Evolutionary conservation across 2,329 filamentous ascomycete genomes (phyloP).

Genomic region (Geosmithia morbida): DNA sequence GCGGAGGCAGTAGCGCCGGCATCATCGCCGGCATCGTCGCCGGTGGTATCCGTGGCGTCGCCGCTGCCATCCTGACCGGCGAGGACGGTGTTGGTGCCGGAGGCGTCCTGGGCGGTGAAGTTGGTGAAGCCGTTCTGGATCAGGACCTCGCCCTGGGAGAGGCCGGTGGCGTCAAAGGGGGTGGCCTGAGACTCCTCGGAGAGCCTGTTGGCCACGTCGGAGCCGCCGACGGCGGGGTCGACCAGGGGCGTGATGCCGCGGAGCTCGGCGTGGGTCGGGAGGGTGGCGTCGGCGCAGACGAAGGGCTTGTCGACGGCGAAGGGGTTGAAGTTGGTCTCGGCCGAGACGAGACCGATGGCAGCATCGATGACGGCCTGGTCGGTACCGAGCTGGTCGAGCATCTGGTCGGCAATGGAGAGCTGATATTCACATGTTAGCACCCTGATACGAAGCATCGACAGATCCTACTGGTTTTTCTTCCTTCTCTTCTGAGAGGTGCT

Average conservation of each 20-base stretch:
- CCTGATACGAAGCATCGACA: no score
- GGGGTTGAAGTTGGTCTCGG: conserved; percentile 63
- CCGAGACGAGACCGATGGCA: conserved; percentile 47
- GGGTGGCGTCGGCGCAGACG: conserved; percentile 47
- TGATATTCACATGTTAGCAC: conserved; percentile 15
- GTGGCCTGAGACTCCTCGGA: conserved; percentile 32
- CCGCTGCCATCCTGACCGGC: conserved; percentile 15
- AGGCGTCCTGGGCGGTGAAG: conserved; percentile 29
- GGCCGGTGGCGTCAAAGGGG: conserved; percentile 44
- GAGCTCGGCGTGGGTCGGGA: conserved; percentile 45
- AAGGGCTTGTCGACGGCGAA: conserved; percentile 43
- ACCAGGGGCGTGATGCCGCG: conserved; percentile 54
- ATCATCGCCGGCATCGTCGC: conserved; percentile 11
- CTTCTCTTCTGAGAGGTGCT: no score
- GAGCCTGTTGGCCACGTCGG: conserved; percentile 45
- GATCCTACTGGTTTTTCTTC: no score
- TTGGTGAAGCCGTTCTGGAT: conserved; percentile 46
- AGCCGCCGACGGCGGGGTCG: conserved; percentile 45
- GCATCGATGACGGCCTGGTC: conserved; percentile 45
- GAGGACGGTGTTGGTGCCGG: conserved; percentile 15
- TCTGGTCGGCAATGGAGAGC: conserved; percentile 49
- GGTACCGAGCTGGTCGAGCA: conserved; percentile 44
- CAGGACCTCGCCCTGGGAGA: conserved; percentile 52
- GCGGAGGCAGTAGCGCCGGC: conserved; percentile 13
- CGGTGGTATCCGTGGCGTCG: conserved; percentile 5